A percentile compares a stretch with the other conserved stretches of the same genome.
phyloP scores from a whole-genome alignment of 805 yeast genomes.

The Metschnikowia bowlesiae region DNA sequence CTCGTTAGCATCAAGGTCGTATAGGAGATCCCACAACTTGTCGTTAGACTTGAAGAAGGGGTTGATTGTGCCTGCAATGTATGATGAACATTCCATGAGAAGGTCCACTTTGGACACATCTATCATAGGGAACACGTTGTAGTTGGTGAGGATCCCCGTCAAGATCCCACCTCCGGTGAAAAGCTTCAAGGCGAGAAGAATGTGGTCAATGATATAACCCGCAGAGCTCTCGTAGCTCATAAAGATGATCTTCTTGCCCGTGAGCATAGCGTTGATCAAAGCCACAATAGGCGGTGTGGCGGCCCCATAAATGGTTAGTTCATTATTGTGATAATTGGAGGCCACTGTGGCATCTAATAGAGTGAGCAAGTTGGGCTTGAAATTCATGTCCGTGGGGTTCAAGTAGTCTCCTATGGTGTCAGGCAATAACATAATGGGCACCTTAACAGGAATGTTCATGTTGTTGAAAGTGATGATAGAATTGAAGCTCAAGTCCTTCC shows the following conservation, averaged over 20 bases:
- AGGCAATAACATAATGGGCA: slow-evolving; percentile 40
- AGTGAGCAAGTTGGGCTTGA: slow-evolving; percentile 34
- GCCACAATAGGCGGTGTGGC: slow-evolving; percentile 46
- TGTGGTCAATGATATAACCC: slow-evolving; percentile 39
- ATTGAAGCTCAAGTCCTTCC: slow-evolving; percentile 43
- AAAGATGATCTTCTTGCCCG: slow-evolving; percentile 39
- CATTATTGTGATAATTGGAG: slow-evolving; percentile 36
- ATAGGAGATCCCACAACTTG: slow-evolving; percentile 56
- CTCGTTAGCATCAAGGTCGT: slow-evolving; percentile 53
- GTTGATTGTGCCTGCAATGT: slow-evolving; percentile 65
- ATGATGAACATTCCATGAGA: slow-evolving; percentile 38
- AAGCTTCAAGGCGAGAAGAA: slow-evolving; percentile 38
- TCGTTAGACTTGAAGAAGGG: slow-evolving; percentile 54
- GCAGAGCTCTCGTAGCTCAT: slow-evolving; percentile 36
- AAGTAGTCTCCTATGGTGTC: slow-evolving; percentile 42
- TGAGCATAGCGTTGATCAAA: slow-evolving; percentile 33
- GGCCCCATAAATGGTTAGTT: slow-evolving; percentile 49
- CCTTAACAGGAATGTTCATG: slow-evolving; percentile 43
- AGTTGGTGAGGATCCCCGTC: slow-evolving; percentile 34
- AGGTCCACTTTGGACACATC: slow-evolving; percentile 57
- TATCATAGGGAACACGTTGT: slow-evolving; percentile 52
- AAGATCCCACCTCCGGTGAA: slow-evolving; percentile 41
- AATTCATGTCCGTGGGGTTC: slow-evolving; percentile 43
- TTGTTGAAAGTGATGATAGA: slow-evolving; percentile 32
- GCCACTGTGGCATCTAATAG: slow-evolving; percentile 33